Conservation (phyloP, 176 grass and related monocot genomes). For the Sorghum bicolor region DNA sequence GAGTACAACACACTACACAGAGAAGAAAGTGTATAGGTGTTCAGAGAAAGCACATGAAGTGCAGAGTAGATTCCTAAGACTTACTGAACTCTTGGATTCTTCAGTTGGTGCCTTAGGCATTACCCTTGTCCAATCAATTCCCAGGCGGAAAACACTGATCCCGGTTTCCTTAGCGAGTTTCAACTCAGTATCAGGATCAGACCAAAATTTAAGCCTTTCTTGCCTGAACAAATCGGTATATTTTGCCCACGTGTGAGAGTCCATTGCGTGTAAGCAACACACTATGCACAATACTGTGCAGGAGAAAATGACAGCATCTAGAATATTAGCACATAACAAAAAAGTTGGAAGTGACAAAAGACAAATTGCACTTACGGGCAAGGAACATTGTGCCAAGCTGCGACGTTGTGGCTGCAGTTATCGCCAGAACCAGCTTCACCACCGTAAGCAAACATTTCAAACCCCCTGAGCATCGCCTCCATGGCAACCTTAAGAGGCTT, state of each 20-base stretch:
- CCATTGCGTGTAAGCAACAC: neutral
- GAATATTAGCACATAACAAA: neutral
- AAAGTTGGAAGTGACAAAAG: neutral
- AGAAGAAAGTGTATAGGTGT: neutral
- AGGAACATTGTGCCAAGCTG: constrained; percentile 95
- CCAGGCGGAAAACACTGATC: constrained; percentile 78
- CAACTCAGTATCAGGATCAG: constrained; percentile 87
- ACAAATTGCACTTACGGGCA: constrained; percentile 54
- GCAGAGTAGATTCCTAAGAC: constrained; percentile 17
- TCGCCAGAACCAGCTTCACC: constrained; percentile 22
- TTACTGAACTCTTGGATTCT: constrained; percentile 58
- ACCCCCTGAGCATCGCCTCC: constrained; percentile 83
- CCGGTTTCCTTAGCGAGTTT: constrained; percentile 89
- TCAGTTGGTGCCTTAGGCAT: constrained; percentile 71
- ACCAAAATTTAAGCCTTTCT: constrained; percentile 96
- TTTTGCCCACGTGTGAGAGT: constrained; percentile 18
- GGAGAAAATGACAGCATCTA: neutral
- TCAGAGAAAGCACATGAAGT: constrained; percentile 11
- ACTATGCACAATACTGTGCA: neutral
- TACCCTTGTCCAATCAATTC: constrained; percentile 88
- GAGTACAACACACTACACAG: constrained; percentile 11
- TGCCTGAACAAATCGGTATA: constrained; percentile 46
- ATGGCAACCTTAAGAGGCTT: constrained; percentile 72
- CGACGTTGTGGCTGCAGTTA: constrained; percentile 64
- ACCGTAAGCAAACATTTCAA: constrained; percentile 56